Percentiles rank a stretch among this genome's conserved stretches.
phyloP scores from a whole-genome alignment of 2,329 filamentous ascomycete species.

The Aureobasidium sp. region DNA sequence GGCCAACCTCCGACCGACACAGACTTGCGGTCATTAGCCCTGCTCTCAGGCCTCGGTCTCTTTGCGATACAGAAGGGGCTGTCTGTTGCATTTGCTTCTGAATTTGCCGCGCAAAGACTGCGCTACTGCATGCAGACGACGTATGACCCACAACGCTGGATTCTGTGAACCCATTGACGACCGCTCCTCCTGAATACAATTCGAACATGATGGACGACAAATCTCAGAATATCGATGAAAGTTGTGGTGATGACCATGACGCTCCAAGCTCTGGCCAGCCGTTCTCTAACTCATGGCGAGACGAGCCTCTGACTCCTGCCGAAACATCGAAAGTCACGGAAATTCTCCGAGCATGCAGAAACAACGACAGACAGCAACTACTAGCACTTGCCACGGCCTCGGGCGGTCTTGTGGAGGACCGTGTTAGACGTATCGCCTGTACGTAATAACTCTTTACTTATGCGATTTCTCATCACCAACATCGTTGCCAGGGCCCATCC shows the following conservation, averaged over 20 bases:
- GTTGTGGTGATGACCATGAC: neutral
- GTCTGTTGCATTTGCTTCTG: neutral
- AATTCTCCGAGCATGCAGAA: slow-evolving; percentile 37
- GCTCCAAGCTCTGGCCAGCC: slow-evolving; percentile 12
- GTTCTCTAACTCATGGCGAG: slow-evolving; percentile 21
- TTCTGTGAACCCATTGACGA: neutral
- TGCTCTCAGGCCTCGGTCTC: neutral
- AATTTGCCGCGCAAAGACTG: neutral
- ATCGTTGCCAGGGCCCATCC: slow-evolving; percentile 52
- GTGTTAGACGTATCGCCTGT: slow-evolving; percentile 69
- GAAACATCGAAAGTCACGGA: slow-evolving; percentile 25
- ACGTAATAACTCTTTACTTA: slow-evolving; percentile 33
- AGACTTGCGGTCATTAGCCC: neutral
- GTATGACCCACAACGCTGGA: neutral
- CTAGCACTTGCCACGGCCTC: slow-evolving; percentile 36
- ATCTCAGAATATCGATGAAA: neutral
- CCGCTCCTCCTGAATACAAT: neutral
- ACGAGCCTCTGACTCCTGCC: slow-evolving; percentile 19
- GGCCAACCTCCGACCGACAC: neutral
- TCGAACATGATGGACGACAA: neutral
- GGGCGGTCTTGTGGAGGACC: slow-evolving; percentile 42
- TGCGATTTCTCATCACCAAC: slow-evolving; percentile 1
- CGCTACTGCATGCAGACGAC: neutral
- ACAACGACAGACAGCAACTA: slow-evolving; percentile 35
- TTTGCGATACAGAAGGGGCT: neutral